Base-by-base conservation (phyloP, 495 filamentous ascomycete genomes). In the Annulohypoxylon moriforme region DNA sequence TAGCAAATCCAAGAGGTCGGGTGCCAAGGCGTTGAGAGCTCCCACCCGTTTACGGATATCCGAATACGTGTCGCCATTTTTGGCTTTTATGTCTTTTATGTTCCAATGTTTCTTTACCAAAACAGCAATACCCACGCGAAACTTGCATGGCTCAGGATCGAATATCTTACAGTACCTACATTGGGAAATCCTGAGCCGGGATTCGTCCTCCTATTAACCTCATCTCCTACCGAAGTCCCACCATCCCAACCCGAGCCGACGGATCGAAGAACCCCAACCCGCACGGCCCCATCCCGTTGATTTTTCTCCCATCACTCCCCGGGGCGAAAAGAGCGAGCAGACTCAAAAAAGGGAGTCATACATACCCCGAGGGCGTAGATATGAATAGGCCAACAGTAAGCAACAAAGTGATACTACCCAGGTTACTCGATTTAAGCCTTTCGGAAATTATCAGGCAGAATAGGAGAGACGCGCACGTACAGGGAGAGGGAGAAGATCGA, bases 381-480 rank as follows among this genome's bases (percentile, higher is more conserved):
- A 72, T 52, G 69, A 42, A 64, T 5, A 14, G 22, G 38, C 4
- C 34, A 72, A 24, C 49, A 67, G 64, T 72, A 72, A 67, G 69
- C 58, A 52, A 24, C 46, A 25, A 25, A 24, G 14, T 42, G 40
- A 65, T 64, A 33, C 60, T 66, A 73, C 66, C 36, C 38, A 63
- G 27, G 34, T 44, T 44, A 8, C 57, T 72, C 58, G 60, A 34
- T 63, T 68, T 61, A 57, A 72, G 65, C 70, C 70, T 63, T 73
- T 65, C 65, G 70, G 70, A 73, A 73, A 73, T 73, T 73, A 68
- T 69, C 70, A 68, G 70, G 70, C 61, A 69, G 61, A 73, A 73
- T 73, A 62, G 25, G 34, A 62, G 40, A 68, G 44, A 34, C 20
- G 55, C 46, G 50, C 20, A 56, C 49, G 14, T 33, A 46, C 47